Evolutionary conservation across 371 early-diverging fungal species (phyloP), one percentile per base, ranked within the genome.

Genomic region (Mucor sp.): DNA sequence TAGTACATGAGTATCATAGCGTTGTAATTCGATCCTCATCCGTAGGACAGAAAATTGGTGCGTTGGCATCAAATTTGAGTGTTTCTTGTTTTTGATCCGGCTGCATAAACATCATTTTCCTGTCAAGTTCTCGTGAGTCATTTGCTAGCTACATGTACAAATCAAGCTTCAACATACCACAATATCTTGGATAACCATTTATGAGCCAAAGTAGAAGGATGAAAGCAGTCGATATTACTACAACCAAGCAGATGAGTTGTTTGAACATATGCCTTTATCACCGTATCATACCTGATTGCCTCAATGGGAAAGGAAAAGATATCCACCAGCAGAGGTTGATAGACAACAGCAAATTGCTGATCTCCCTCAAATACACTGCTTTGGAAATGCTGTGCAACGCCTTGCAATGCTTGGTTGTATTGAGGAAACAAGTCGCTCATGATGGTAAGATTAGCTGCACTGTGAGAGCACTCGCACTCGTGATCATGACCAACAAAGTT

Each of bases 381-480:
- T 41, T 72, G 62, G 57, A 67, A 78, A 11, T 71, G 43, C 0
- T 32, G 12, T 6, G 66, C 76, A 19, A 80, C 71, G 6, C 48
- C 43, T 43, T 77, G 53, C 21, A 83, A 62, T 9, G 74, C 78
- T 15, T 43, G 41, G 44, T 83, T 80, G 55, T 80, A 83, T 11
- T 60, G 64, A 7, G 79, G 78, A 48, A 74, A 65, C 9, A 75
- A 33, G 8, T 60, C 37, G 9, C 58, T 62, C 73, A 83, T 80
- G 15, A 80, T 63, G 0, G 83, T 78, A 17, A 75, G 58, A 28
- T 83, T 83, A 9, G 67, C 60, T 7, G 41, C 70, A 17, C 74
- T 71, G 57, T 83, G 83, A 3, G 81, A 80, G 47, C 83, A 83
- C 33, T 62, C 71, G 58, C 83, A 83, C 66, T 77, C 79, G 67